A percentile compares a stretch with the other conserved stretches of the same genome.
phyloP scores from a whole-genome alignment of 2,329 filamentous ascomycete genomes.

The Mariannaea sp. region DNA sequence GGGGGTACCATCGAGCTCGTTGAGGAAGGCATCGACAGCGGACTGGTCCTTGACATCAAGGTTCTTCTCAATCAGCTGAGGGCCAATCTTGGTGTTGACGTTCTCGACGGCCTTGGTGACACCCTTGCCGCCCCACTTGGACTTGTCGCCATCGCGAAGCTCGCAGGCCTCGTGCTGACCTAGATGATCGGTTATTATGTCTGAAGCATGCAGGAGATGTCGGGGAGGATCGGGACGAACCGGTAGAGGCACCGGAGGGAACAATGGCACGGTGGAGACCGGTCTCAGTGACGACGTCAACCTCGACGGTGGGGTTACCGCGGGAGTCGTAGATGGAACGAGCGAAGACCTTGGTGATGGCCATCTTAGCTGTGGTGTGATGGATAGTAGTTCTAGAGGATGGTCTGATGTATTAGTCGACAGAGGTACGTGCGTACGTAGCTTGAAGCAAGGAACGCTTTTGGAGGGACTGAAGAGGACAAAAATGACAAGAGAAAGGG shows the following conservation, averaged over 20 bases:
- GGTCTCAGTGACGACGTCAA: constrained; percentile 94
- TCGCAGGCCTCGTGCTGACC: constrained; percentile 90
- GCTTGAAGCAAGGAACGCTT: constrained; percentile 17
- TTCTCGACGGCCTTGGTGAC: constrained; percentile 85
- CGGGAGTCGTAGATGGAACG: constrained; percentile 99
- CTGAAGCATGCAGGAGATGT: constrained; percentile 28
- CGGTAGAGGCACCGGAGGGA: constrained; percentile 93
- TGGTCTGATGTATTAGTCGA: constrained; percentile 31
- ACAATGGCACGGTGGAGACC: constrained; percentile 98
- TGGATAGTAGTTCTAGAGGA: constrained; percentile 24
- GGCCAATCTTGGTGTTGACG: constrained; percentile 81
- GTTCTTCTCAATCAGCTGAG: constrained; percentile 80
- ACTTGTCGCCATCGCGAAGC: constrained; percentile 88
- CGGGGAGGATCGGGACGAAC: constrained; percentile 55
- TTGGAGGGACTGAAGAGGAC: constrained; percentile 21
- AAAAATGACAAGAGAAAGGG: constrained; percentile 5
- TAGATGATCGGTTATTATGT: constrained; percentile 47
- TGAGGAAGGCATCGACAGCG: constrained; percentile 83
- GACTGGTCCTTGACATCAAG: constrained; percentile 87
- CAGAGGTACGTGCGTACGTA: constrained; percentile 21
- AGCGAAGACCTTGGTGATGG: constrained; percentile 87
- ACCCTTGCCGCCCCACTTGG: constrained; percentile 86
- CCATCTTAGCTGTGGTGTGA: constrained; percentile 65
- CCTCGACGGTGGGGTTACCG: constrained; percentile 97
- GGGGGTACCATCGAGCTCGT: constrained; percentile 79